Base-by-base conservation (phyloP, 1,284 basidiomycete genomes). In the Fomitopsis schrenkii region DNA sequence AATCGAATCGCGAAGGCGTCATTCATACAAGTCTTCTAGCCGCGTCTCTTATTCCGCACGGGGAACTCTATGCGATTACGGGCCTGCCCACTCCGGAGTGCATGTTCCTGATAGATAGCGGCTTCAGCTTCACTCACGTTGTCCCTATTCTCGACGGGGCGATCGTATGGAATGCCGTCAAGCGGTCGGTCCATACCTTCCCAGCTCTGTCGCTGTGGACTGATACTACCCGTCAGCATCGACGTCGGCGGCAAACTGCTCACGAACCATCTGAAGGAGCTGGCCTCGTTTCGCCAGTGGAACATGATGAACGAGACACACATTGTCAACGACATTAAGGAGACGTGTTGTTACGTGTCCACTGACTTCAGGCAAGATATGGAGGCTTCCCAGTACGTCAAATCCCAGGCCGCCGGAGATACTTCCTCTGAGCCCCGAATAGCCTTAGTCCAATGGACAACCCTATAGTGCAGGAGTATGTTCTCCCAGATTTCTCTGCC, bases 271-370 rank as follows among this genome's bases (percentile, higher is more conserved):
- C 82, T 98, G 40, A 97, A 98, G 71, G 93, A 96, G 71, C 82
- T 95, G 55, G 86, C 97, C 12, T 97, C 94, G 12, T 98, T 94
- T 74, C 87, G 94, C 36, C 96, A 98, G 71, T 97, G 94, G 91
- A 95, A 98, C 74, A 94, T 98, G 92, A 95, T 95, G 86, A 95
- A 98, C 71, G 92, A 97, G 76, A 95, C 93, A 0, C 86, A 91
- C 74, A 90, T 98, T 69, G 90, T 97, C 76, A 95, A 95, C 76
- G 84, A 92, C 65, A 90, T 95, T 68, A 95, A 97, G 73, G 93
- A 94, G 71, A 76, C 82, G 14, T 95, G 93, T 72, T 94, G 93
- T 74, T 98, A 91, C 74, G 90, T 97, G 58, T 87, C 90, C n/a
- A 79, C 79, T 44, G 79, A 90, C 70, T 95, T 90, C 77, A 80